Evolutionary conservation across 2,329 filamentous ascomycete species (phyloP), one percentile per base, ranked within the genome.

Genomic region (Xylaria sp.): DNA sequence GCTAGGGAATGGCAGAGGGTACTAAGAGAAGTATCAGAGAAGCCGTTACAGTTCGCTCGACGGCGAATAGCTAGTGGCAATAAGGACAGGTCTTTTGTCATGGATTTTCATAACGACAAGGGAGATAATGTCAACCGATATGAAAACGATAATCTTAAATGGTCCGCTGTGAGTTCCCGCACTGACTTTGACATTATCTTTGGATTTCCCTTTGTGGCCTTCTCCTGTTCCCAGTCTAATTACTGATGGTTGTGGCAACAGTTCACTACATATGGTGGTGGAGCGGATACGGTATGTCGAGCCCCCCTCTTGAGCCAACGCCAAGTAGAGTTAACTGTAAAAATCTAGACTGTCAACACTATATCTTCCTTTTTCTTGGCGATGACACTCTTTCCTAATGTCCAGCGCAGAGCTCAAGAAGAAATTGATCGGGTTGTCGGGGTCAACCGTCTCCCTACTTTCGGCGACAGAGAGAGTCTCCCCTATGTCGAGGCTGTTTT

Each of bases 371-470:
- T 87, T 76, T 85, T 84, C 73, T 75, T 87, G 2, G 82, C 81
- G 12, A 86, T 88, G 82, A 78, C 77, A 2, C 52, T 84, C 3
- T 80, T 81, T 59, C 86, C 86, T 0, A 81, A 85, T 34, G 79
- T 82, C 0, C 84, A 86, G 44, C 74, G 72, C 2, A 79, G 72
- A 75, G 81, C 71, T 73, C 82, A 71, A 60, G 72, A 75, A 57
- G 74, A 77, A 20, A 76, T 79, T n/a, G 77, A 78, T 55, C 71
- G 71, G 2, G 76, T 78, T 6, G 66, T 78, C 25, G 77, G 83
- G 1, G 61, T 72, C 2, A 70, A 76, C 10, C 63, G 77, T 9
- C 72, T 78, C 1, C 77, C 77, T 10, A 69, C 7, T 12, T 70
- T 74, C 10, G 59, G 50, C 12, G 77, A 79, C 54, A 72, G 73